A percentile compares a stretch with the other conserved stretches of the same genome.
Evolutionary conservation across 129 eudicot species (phyloP).

Genomic region (Flaveria bidentis): DNA sequence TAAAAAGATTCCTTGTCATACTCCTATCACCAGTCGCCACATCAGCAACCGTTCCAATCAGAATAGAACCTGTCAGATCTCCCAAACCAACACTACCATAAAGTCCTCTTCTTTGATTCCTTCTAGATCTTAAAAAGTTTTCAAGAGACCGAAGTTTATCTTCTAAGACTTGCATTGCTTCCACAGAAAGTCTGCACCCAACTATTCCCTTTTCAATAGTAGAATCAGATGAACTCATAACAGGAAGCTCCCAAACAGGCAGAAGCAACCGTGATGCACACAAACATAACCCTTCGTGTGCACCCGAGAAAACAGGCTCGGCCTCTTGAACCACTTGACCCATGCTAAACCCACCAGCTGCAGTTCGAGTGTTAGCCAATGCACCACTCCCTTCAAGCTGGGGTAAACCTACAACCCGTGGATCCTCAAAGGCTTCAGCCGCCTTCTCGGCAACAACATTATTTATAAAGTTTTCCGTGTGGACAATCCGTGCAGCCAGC

Average conservation of each 20-base stretch:
- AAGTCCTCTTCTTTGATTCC: constrained; percentile 90
- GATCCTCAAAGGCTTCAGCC: constrained; percentile 98
- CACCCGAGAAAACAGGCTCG: constrained; percentile 97
- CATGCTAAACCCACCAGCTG: constrained; percentile 96
- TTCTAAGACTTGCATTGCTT: constrained; percentile 89
- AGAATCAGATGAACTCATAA: constrained; percentile 61
- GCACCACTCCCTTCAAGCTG: constrained; percentile 87
- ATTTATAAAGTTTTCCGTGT: constrained; percentile 62
- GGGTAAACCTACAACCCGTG: constrained; percentile 87
- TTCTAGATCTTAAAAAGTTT: constrained; percentile 75
- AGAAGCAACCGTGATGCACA: constrained; percentile 87
- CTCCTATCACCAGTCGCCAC: constrained; percentile 61
- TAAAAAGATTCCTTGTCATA: constrained; percentile 65
- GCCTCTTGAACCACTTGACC: constrained; percentile 99
- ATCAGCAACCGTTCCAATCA: constrained; percentile 73
- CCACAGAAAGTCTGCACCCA: constrained; percentile 72
- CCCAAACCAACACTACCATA: constrained; percentile 95
- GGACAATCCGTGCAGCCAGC: constrained; percentile 76
- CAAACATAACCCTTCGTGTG: constrained; percentile 89
- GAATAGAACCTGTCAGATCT: constrained; percentile 87
- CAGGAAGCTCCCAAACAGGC: constrained; percentile 96
- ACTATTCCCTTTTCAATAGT: constrained; percentile 53
- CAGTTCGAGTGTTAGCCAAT: constrained; percentile 72
- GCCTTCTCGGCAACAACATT: constrained; percentile 93
- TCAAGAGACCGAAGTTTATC: constrained; percentile 86